Evolutionary conservation across 257 asterid species (phyloP).

Genomic region (Lycium barbarum): DNA sequence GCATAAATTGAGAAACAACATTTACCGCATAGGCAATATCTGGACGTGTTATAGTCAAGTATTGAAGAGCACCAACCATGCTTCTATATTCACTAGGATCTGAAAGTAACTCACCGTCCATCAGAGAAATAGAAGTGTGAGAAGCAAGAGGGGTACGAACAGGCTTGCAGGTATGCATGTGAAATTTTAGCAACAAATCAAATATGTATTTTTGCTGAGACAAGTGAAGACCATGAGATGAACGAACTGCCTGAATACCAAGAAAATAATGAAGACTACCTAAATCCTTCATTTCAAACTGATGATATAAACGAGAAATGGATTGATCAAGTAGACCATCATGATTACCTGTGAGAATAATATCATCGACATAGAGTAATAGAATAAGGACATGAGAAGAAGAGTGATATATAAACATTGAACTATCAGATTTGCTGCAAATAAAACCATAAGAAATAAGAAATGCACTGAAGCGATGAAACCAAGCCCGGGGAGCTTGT

Average conservation of each 20-base stretch:
- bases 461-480: not conserved
- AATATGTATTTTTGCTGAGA: not conserved
- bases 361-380: not conserved
- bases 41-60: not conserved
- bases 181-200: not conserved
- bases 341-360: not conserved
- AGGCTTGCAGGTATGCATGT: not conserved
- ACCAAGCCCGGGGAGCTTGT: not conserved
- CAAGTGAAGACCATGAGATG: not conserved
- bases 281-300: not conserved
- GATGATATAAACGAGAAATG: not conserved
- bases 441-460: not conserved
- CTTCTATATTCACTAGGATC: not conserved
- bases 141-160: not conserved
- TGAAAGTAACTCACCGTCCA: not conserved
- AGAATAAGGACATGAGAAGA: not conserved
- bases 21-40: not conserved
- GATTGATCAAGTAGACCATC: not conserved
- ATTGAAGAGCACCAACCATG: slow-evolving; percentile 3
- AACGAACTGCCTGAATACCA: not conserved
- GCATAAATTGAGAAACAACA: not conserved
- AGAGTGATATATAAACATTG: not conserved
- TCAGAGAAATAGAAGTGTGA: not conserved
- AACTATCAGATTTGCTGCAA: not conserved
- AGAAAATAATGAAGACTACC: not conserved